Percentiles rank a stretch among this genome's conserved stretches.
These are phyloP conservation scores for Zarea fungicola DNA, from an alignment of 2,329 filamentous ascomycete species.

Conservation along the genomic window DNA sequence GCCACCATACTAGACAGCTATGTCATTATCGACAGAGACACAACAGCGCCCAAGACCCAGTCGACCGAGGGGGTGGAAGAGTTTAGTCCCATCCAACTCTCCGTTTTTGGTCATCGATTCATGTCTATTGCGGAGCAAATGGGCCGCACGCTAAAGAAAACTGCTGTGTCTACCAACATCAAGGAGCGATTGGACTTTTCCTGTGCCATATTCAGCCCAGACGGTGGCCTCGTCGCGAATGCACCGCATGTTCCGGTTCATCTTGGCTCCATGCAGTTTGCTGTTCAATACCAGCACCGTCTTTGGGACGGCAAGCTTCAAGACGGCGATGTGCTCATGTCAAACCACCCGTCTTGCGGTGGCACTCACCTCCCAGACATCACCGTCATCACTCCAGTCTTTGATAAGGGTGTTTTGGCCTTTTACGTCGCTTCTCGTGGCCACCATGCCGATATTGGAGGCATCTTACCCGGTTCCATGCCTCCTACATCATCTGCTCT, in stretches of 20 bases:
- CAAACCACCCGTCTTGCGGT: conserved; percentile 30
- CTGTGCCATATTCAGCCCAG: conserved; percentile 71
- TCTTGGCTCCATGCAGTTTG: conserved; percentile 74
- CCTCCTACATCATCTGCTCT: conserved; percentile 66
- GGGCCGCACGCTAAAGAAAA: conserved; percentile 75
- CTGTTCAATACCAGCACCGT: conserved; percentile 62
- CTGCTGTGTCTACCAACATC: conserved; percentile 71
- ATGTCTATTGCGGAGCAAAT: conserved; percentile 84
- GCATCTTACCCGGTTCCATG: conserved; percentile 78
- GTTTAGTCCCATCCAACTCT: conserved; percentile 59
- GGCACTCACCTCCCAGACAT: conserved; percentile 36
- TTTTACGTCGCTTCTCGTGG: conserved; percentile 61
- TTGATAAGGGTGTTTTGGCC: conserved; percentile 36
- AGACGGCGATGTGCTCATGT: conserved; percentile 32
- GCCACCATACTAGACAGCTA: conserved; percentile 31
- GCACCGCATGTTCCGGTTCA: conserved; percentile 73
- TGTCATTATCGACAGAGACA: conserved; percentile 28
- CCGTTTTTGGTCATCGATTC: conserved; percentile 74
- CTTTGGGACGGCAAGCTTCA: conserved; percentile 53
- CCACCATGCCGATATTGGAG: conserved; percentile 66
- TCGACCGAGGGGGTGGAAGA: conserved; percentile 16
- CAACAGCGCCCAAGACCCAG: neutral
- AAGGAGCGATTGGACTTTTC: conserved; percentile 79
- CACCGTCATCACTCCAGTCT: conserved; percentile 32
- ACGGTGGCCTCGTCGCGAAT: conserved; percentile 69